phyloP scores from a whole-genome alignment of 2,329 filamentous ascomycete genomes.

The Parasarocladium wereldwijsianum region DNA sequence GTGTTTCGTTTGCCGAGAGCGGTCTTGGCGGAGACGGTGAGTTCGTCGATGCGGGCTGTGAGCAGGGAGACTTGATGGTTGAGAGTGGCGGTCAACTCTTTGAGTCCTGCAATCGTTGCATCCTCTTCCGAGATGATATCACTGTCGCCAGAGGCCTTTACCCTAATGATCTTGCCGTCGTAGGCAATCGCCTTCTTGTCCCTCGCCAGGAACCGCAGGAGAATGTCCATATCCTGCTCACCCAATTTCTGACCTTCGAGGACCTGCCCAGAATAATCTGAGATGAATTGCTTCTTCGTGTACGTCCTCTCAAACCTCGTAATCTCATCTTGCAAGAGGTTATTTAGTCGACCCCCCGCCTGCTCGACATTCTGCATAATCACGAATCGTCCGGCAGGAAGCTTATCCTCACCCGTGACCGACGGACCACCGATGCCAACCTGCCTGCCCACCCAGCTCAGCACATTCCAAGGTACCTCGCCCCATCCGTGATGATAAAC shows the following conservation, averaged over 20 bases:
- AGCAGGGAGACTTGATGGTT: constrained; percentile 58
- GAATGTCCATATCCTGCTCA: constrained; percentile 49
- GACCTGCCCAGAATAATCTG: constrained; percentile 37
- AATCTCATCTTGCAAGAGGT: constrained; percentile 24
- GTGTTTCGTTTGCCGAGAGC: constrained; percentile 62
- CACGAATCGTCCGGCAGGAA: constrained; percentile 50
- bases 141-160: constrained; percentile 41
- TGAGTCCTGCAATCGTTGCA: constrained; percentile 67
- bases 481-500: constrained; percentile 59
- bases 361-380: constrained; percentile 48
- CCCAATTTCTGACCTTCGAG: constrained; percentile 31
- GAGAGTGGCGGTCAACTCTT: constrained; percentile 61
- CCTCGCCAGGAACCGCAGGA: constrained; percentile 55
- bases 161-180: constrained; percentile 59
- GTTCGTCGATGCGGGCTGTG: constrained; percentile 47
- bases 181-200: constrained; percentile 46
- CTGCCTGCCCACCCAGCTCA: constrained; percentile 63
- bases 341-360: constrained; percentile 38
- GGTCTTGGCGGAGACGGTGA: constrained; percentile 50
- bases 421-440: constrained; percentile 43
- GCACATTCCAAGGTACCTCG: constrained; percentile 52
- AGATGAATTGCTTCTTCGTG: constrained; percentile 48
- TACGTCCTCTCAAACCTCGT: constrained; percentile 52
- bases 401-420: constrained; percentile 30
- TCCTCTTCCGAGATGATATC: constrained; percentile 59